Evolutionary conservation across 768 basidiomycete genomes (phyloP).

Genomic region (Neoboletus brunneissimus): DNA sequence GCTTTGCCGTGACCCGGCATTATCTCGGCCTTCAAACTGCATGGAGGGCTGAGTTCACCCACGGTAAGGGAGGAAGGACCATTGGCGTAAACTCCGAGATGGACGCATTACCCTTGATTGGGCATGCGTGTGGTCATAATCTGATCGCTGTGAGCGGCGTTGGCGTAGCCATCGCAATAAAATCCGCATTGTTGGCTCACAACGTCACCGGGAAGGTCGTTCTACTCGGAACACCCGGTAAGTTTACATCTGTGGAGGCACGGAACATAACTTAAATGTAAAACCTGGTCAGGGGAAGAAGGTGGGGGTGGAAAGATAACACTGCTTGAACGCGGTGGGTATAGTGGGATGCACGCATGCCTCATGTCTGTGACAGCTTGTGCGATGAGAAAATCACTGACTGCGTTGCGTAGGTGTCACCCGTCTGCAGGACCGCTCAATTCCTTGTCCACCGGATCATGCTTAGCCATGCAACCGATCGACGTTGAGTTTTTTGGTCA

Average conservation of each 20-base stretch:
- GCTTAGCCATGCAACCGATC: constrained; percentile 63
- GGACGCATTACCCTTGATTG: constrained; percentile 54
- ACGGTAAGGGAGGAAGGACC: constrained; percentile 57
- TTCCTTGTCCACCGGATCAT: constrained; percentile 49
- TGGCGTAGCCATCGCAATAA: constrained; percentile 70
- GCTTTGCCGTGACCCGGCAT: constrained; percentile 67
- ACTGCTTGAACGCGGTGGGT: constrained; percentile 72
- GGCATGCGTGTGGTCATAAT: constrained; percentile 78
- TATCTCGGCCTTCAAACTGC: constrained; percentile 74
- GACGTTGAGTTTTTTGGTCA: constrained; percentile 73
- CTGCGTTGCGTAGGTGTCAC: constrained; percentile 56
- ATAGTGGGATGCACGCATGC: constrained; percentile 78
- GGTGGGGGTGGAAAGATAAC: constrained; percentile 73
- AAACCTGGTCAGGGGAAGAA: constrained; percentile 61
- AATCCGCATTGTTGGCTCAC: constrained; percentile 61
- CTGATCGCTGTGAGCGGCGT: constrained; percentile 78
- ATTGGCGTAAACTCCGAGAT: constrained; percentile 82
- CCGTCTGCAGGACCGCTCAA: constrained; percentile 55
- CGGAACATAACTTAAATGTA: background rate
- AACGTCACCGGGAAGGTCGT: constrained; percentile 65
- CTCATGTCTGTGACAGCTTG: constrained; percentile 51
- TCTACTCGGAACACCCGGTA: constrained; percentile 76
- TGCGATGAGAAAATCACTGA: constrained; percentile 16
- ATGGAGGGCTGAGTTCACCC: constrained; percentile 70
- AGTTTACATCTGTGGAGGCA: constrained; percentile 4